Evolutionary conservation across 805 yeast species (phyloP).

Genomic region (Candida nemodendra): DNA sequence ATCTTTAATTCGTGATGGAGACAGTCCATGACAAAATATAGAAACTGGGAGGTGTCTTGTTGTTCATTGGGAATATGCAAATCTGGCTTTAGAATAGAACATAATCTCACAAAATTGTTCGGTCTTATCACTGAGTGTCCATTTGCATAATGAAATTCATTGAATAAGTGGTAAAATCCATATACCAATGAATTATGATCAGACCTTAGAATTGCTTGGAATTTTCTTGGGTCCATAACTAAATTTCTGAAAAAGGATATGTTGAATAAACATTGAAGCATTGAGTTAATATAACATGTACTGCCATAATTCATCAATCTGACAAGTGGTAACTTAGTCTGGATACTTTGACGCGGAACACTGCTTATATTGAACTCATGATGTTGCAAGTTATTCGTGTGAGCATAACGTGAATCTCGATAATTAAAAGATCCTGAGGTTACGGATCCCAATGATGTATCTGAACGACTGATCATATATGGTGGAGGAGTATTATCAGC

Average conservation of each 20-base stretch:
- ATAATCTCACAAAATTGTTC: conserved; percentile 45
- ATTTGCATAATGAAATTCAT: conserved; percentile 50
- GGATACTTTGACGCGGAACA: too few relatives aligned
- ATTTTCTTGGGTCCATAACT: conserved; percentile 39
- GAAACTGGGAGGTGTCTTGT: conserved; percentile 79
- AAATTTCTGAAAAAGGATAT: conserved; percentile 47
- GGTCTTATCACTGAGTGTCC: conserved; percentile 68
- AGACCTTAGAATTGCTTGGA: conserved; percentile 14
- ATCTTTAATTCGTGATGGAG: conserved; percentile 61
- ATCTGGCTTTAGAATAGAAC: conserved; percentile 62
- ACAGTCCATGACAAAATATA: conserved; percentile 63
- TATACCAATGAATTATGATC: conserved; percentile 36
- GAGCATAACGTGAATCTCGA: neutral
- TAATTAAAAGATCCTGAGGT: neutral
- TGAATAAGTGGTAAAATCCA: conserved; percentile 53
- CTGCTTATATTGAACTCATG: conserved; percentile 8
- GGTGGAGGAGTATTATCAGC: neutral
- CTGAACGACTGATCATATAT: neutral
- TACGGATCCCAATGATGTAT: neutral
- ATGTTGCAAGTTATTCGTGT: neutral
- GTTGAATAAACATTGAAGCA: conserved; percentile 68
- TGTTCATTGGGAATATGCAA: conserved; percentile 70
- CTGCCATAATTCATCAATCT: conserved; percentile 65
- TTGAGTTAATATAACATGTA: conserved; percentile 74
- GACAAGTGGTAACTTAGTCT: conserved; percentile 21